Conservation (phyloP, 768 basidiomycete species). For the Pulveroboletus ravenelii region DNA sequence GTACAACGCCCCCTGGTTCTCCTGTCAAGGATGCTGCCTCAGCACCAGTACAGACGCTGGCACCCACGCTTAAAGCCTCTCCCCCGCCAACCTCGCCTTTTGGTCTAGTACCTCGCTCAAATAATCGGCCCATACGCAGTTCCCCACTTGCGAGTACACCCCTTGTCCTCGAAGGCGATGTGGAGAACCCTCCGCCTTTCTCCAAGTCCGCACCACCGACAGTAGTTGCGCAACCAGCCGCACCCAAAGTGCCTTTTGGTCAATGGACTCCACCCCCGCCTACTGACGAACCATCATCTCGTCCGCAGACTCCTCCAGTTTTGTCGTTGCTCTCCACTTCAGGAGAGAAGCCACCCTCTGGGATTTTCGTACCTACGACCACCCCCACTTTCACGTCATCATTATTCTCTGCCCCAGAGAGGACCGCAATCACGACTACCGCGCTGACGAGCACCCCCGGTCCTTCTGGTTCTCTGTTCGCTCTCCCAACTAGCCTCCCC, state of each 20-base stretch:
- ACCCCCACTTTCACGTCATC: neutral
- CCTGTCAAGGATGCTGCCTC: constrained; percentile 41
- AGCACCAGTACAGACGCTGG: constrained; percentile 10
- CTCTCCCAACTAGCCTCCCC: constrained; percentile 6
- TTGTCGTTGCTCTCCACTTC: constrained; percentile 29
- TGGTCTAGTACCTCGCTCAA: constrained; percentile 47
- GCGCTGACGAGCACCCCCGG: constrained; percentile 2
- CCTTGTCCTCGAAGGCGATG: constrained; percentile 41
- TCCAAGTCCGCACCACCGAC: constrained; percentile 19
- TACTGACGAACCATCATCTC: constrained; percentile 18
- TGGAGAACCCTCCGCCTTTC: constrained; percentile 8
- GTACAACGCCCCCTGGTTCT: constrained; percentile 64
- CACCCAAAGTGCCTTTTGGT: constrained; percentile 38
- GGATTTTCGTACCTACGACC: constrained; percentile 5
- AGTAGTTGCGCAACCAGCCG: constrained; percentile 32
- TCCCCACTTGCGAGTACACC: constrained; percentile 65
- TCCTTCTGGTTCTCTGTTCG: constrained; percentile 7
- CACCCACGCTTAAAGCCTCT: constrained; percentile 14
- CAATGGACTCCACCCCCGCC: constrained; percentile 23
- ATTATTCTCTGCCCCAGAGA: neutral
- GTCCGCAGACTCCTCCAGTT: constrained; percentile 50
- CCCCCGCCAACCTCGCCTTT: constrained; percentile 34
- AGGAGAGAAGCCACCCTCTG: constrained; percentile 8
- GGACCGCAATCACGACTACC: neutral
- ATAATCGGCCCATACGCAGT: constrained; percentile 58